Conservation (phyloP, 2,329 filamentous ascomycete species). For the Phyllosticta ampelicida region DNA sequence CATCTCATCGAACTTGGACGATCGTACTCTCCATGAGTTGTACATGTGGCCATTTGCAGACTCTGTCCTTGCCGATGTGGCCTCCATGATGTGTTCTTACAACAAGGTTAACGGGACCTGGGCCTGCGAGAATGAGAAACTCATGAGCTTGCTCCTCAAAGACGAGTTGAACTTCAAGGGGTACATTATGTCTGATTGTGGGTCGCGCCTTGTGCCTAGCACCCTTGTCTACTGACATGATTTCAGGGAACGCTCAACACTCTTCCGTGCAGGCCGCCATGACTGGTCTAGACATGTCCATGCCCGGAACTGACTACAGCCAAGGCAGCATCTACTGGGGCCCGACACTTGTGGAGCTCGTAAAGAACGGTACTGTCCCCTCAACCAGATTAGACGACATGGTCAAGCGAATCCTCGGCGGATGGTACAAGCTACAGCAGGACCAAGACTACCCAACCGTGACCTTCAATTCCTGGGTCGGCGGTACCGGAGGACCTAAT, state of each 20-base stretch:
- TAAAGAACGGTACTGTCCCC: slow-evolving; percentile 37
- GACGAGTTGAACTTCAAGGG: slow-evolving; percentile 41
- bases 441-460: slow-evolving; percentile 34
- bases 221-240: neutral
- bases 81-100: slow-evolving; percentile 48
- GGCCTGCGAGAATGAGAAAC: slow-evolving; percentile 38
- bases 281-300: slow-evolving; percentile 44
- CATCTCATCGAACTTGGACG: slow-evolving; percentile 52
- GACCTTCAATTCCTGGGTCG: slow-evolving; percentile 30
- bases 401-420: slow-evolving; percentile 35
- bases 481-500: slow-evolving; percentile 23
- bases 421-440: slow-evolving; percentile 40
- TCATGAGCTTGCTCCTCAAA: slow-evolving; percentile 42
- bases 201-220: slow-evolving; percentile 11
- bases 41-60: slow-evolving; percentile 59
- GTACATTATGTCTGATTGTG: slow-evolving; percentile 37
- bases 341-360: slow-evolving; percentile 39
- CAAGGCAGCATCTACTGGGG: slow-evolving; percentile 45
- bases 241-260: slow-evolving; percentile 32
- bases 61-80: slow-evolving; percentile 46
- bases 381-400: slow-evolving; percentile 33
- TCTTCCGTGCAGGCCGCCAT: slow-evolving; percentile 34
- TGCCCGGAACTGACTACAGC: slow-evolving; percentile 38
- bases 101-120: slow-evolving; percentile 39
- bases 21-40: slow-evolving; percentile 53